These are phyloP conservation scores for Primulina tabacum DNA, from an alignment of 257 asterid species.

Conservation along the genomic window DNA sequence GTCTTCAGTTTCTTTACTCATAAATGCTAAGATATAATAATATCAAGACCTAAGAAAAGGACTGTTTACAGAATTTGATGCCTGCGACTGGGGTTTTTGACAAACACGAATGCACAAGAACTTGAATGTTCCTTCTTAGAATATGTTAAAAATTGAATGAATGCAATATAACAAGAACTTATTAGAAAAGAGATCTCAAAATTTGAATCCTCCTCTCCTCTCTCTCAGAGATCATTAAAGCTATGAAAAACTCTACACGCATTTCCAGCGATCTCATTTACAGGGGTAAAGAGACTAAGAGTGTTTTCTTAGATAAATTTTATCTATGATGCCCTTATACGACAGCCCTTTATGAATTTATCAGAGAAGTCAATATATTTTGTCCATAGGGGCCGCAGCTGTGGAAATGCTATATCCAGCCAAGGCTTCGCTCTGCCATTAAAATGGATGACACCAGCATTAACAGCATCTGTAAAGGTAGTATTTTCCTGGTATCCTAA, in stretches of 20 bases:
- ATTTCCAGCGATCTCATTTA: conserved; percentile 36
- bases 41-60: background rate
- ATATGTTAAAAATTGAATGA: conserved; percentile 16
- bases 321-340: conserved; percentile 62
- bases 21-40: background rate
- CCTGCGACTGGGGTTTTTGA: background rate
- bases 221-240: conserved; percentile 27
- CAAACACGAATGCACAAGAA: conserved; percentile 5
- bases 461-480: conserved; percentile 56
- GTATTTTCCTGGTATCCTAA: conserved; percentile 92
- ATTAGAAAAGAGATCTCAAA: conserved; percentile 40
- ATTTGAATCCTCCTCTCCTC: conserved; percentile 36
- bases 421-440: conserved; percentile 99
- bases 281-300: conserved; percentile 29
- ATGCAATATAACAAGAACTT: conserved; percentile 31
- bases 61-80: background rate
- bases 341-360: conserved; percentile 75
- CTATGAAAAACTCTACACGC: conserved; percentile 35
- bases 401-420: conserved; percentile 94
- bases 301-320: conserved; percentile 18
- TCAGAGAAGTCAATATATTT: conserved; percentile 74
- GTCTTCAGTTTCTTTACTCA: background rate
- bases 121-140: conserved; percentile 13
- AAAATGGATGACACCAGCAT: conserved; percentile 84
- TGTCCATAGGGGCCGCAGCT: conserved; percentile 75